Evolutionary conservation across 495 filamentous ascomycete species (phyloP), one percentile per base, ranked within the genome.

Genomic region (Neurospora pannonica): DNA sequence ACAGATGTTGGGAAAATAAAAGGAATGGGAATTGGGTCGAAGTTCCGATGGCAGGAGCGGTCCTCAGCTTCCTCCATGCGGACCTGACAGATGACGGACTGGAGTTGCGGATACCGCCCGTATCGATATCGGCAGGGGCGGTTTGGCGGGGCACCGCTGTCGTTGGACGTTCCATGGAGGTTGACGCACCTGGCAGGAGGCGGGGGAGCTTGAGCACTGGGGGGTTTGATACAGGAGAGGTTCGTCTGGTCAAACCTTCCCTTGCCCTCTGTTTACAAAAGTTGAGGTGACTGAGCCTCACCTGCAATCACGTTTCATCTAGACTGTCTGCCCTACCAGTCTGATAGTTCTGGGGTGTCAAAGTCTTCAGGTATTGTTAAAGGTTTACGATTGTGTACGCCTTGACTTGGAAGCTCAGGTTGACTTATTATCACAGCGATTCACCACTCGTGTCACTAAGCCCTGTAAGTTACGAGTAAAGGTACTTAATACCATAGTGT

Each of bases 21-120:
- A 69, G 42, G 48, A 75, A 28, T 70, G 67, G 69, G 78, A 79
- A 79, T 69, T 71, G 31, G 37, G 71, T 78, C 70, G 78, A 78
- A 79, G 78, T 70, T 77, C 21, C 43, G 72, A 37, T 38, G 39
- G 71, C 24, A 73, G 48, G 74, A 38, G 71, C 40, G 36, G 24
- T 67, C 54, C 54, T 62, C 54, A 62, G 54, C 28, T 62, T 67
- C 54, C 24, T 62, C 28, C 28, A 15, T 62, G 5, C 28, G 24
- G 28, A 67, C 24, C 15, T 67, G 7, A 34, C 13, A 67, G 54
- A 67, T 67, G 54, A 67, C 54, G 54, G 2, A 67, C 54, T 67
- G 54, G 54, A 67, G 54, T 67, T 67, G 54, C 54, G 28, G 54
- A 67, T 67, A 67, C 54, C 54, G 28, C 54, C 28, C 54, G 54